phyloP scores from a whole-genome alignment of 805 yeast species.

The Ogataea zsoltii region DNA sequence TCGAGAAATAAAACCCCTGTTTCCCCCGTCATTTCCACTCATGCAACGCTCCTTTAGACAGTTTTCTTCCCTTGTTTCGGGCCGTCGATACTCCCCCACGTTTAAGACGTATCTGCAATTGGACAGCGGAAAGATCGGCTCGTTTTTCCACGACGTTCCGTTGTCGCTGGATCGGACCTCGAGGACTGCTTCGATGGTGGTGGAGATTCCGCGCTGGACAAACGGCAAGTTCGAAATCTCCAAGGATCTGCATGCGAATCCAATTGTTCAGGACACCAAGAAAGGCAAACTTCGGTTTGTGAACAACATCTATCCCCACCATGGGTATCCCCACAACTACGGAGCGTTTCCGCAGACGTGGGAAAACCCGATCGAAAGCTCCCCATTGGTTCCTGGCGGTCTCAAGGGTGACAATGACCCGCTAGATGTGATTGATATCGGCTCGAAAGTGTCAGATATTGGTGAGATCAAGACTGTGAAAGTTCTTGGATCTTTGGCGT shows the following conservation, averaged over 20 bases:
- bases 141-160: conserved; percentile 76
- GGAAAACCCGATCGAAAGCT: conserved; percentile 82
- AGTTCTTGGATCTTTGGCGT: conserved; percentile 73
- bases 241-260: conserved; percentile 59
- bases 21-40: too few relatives aligned
- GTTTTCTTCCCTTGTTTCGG: conserved; percentile 28
- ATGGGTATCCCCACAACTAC: conserved; percentile 84
- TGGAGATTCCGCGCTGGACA: conserved; percentile 80
- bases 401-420: conserved; percentile 92
- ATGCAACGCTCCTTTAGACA: conserved; percentile 2
- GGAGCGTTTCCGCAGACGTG: conserved; percentile 94
- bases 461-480: conserved; percentile 64
- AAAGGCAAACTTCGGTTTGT: conserved; percentile 71
- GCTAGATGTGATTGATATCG: conserved; percentile 90
- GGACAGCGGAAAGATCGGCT: conserved; percentile 46
- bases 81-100: conserved; percentile 39
- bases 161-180: conserved; percentile 43
- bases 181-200: conserved; percentile 60
- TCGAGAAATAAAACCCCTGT: too few relatives aligned
- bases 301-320: conserved; percentile 76
- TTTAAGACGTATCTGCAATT: conserved; percentile 47
- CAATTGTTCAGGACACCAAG: conserved; percentile 77
- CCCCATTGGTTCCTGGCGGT: conserved; percentile 38
- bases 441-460: conserved; percentile 45
- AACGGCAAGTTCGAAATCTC: conserved; percentile 83